Evolutionary conservation across 352 stramenopile genomes (phyloP).

Genomic region (Phytophthora foliorum): DNA sequence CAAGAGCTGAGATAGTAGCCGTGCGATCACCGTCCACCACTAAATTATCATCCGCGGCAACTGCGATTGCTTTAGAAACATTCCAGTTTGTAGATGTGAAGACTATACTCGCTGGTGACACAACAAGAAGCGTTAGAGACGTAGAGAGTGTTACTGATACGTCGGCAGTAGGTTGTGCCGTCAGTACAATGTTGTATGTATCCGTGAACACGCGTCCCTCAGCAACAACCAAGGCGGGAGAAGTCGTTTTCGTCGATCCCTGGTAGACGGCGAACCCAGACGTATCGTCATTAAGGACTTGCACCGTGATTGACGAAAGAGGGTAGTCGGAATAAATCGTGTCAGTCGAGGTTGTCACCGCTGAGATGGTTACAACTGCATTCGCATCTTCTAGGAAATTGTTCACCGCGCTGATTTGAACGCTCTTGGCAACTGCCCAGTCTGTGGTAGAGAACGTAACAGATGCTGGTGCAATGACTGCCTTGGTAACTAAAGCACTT

Average conservation of each 20-base stretch:
- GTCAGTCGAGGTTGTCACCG: conserved; percentile 46
- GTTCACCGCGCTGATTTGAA: conserved; percentile 57
- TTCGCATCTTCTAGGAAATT: conserved; percentile 67
- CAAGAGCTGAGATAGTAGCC: conserved; percentile 36
- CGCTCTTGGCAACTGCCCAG: conserved; percentile 42
- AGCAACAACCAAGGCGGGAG: conserved; percentile 54
- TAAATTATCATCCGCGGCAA: conserved; percentile 61
- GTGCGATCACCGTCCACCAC: conserved; percentile 54
- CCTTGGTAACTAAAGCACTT: conserved; percentile 43
- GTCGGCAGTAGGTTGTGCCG: conserved; percentile 50
- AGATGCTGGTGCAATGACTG: conserved; percentile 27
- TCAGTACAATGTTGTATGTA: conserved; percentile 59
- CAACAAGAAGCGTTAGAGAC: conserved; percentile 49
- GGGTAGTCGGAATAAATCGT: conserved; percentile 39
- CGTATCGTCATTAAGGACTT: conserved; percentile 64
- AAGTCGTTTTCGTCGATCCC: conserved; percentile 37
- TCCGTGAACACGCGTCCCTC: conserved; percentile 57
- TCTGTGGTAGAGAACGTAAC: conserved; percentile 42
- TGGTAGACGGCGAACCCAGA: conserved; percentile 61
- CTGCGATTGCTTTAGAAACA: conserved; percentile 44
- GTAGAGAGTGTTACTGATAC: conserved; percentile 45
- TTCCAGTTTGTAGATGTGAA: conserved; percentile 67
- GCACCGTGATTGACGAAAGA: conserved; percentile 38
- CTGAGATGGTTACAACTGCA: conserved; percentile 28
- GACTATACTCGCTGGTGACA: conserved; percentile 40